Evolutionary conservation across 78 protist species (phyloP), one percentile per base, ranked within the genome.

Genomic region (Planoprotostelium fungivorum): DNA sequence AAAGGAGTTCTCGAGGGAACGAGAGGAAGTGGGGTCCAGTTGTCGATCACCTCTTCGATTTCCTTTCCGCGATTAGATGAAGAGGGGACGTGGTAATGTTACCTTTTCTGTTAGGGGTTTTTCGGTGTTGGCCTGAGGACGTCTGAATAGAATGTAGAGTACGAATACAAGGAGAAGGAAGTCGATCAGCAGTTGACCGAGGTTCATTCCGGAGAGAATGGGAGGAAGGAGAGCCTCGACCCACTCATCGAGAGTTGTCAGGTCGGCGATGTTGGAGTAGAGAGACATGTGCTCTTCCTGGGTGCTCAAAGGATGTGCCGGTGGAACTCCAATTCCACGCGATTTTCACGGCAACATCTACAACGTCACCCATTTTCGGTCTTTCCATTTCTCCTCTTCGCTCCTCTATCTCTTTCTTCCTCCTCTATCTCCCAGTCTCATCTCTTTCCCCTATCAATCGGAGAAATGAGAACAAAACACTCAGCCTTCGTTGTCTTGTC

Each of bases 211-310:
- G 31, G 73, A 51, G 73, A 51, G 73, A 51, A 51, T 51, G 73
- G 73, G 73, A 51, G 73, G 73, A 5, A 51, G 16, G 73, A 51
- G 73, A 25, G 73, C 73, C 73, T 51, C 73, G 5, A 51, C 73
- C 73, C 73, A 51, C 16, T 51, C 73, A 16, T 51, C 73, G 31
- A 51, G 31, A 16, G 31, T 51, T 5, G 73, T 51, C 73, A 51
- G 73, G 16, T 51, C 73, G 5, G 73, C 73, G 16, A 51, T 51
- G 73, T 51, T 51, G 73, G 5, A 16, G 73, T 51, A 51, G 16
- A 51, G 73, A 51, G 73, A 51, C 73, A 51, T 51, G 73, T 51
- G n/a, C n/a, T n/a, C n/a, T n/a, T n/a, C n/a, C n/a, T n/a, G n/a
- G n/a, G n/a, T n/a, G n/a, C n/a, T n/a, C n/a, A n/a, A n/a, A n/a